A percentile compares a stretch with the other conserved stretches of the same genome.
These are phyloP conservation scores for Mytilinidion resinicola DNA, from an alignment of 495 filamentous ascomycete genomes.

Conservation along the genomic window DNA sequence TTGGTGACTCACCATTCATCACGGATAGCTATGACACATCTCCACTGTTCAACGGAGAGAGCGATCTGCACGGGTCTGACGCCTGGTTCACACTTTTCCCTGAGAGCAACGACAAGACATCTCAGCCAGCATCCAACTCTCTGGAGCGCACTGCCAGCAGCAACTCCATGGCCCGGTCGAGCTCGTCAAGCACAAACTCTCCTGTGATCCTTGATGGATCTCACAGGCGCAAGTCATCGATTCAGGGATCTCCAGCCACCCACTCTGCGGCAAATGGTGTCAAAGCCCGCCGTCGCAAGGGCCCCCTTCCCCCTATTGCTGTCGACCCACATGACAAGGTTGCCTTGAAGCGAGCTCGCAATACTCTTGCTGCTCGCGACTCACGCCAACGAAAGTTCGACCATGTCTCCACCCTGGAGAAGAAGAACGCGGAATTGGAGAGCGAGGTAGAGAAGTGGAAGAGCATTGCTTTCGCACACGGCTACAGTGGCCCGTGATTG, in stretches of 20 bases:
- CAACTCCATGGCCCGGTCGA: constrained; percentile 35
- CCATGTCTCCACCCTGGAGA: constrained; percentile 57
- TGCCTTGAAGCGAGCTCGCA: constrained; percentile 87
- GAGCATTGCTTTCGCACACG: constrained; percentile 21
- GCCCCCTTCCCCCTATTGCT: constrained; percentile 72
- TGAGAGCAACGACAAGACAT: constrained; percentile 33
- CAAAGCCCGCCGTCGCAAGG: constrained; percentile 61
- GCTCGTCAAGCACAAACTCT: constrained; percentile 22
- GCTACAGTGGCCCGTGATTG: constrained; percentile 18
- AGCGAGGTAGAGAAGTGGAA: constrained; percentile 48
- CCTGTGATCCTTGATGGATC: constrained; percentile 34
- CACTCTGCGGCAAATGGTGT: constrained; percentile 64
- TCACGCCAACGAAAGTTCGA: constrained; percentile 78
- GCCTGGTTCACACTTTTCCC: constrained; percentile 68
- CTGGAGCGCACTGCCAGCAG: constrained; percentile 29
- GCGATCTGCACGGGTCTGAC: constrained; percentile 36
- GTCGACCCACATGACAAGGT: constrained; percentile 65
- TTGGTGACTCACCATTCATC: constrained; percentile 48
- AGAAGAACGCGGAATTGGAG: constrained; percentile 46
- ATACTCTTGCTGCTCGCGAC: constrained; percentile 92
- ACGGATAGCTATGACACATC: constrained; percentile 73
- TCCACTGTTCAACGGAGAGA: constrained; percentile 52
- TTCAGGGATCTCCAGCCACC: constrained; percentile 42
- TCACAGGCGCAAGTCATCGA: constrained; percentile 36
- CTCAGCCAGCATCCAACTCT: background rate